phyloP scores from a whole-genome alignment of 164 flowering plant species.

The Echeveria elegans region DNA sequence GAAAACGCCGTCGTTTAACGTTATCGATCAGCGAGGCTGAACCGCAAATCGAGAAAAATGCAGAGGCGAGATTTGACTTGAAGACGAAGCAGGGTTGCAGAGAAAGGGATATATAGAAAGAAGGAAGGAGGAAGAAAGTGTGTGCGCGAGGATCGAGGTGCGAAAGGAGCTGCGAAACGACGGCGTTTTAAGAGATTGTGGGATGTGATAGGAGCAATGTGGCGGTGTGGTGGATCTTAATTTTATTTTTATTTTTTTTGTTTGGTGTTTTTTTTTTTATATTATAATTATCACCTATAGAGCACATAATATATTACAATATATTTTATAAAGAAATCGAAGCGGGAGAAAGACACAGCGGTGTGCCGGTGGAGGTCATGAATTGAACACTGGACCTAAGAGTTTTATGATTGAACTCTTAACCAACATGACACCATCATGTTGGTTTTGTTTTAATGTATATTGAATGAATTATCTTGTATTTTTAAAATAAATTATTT shows the following conservation, averaged over 20 bases:
- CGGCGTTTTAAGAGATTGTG: neutral
- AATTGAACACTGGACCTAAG: no score
- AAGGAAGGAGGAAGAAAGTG: conserved; percentile 1
- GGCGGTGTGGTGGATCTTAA: neutral
- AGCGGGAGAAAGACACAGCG: no score
- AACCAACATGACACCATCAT: no score
- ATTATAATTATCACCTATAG: neutral
- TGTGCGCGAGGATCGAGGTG: conserved; percentile 8
- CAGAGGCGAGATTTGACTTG: neutral
- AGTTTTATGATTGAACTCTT: no score
- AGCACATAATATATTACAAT: no score
- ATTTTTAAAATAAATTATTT: no score
- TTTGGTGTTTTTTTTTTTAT: neutral
- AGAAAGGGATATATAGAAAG: neutral
- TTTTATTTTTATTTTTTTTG: no score
- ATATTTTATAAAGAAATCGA: no score
- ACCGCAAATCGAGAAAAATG: neutral
- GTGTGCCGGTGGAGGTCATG: no score
- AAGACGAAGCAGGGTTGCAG: neutral
- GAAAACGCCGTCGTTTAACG: neutral
- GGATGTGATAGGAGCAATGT: conserved; percentile 4
- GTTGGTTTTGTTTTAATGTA: no score
- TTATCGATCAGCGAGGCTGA: neutral
- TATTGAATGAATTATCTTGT: no score
- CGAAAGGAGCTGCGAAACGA: neutral